These are phyloP conservation scores for Ophiostoma pallidulum DNA, from an alignment of 2,329 filamentous ascomycete genomes.

Conservation along the genomic window DNA sequence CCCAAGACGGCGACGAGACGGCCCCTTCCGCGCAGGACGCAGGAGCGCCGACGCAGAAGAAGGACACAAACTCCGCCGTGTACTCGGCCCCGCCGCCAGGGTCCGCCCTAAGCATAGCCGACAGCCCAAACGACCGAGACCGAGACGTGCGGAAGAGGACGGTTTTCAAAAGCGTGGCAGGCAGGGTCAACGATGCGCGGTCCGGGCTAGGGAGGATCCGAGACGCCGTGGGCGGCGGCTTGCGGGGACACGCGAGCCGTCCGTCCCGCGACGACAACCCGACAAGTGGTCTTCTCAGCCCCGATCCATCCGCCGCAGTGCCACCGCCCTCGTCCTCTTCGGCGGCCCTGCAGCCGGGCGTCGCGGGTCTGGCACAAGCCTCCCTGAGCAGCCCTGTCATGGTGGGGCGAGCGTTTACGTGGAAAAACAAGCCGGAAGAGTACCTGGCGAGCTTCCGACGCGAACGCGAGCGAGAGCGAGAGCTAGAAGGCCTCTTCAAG, in stretches of 20 bases:
- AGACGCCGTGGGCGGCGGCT: slow-evolving; percentile 61
- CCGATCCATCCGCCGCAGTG: slow-evolving; percentile 19
- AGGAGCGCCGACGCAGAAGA: slow-evolving; percentile 24
- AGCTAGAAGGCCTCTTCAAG: too few relatives aligned
- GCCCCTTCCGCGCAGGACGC: neutral
- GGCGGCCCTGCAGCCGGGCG: slow-evolving; percentile 19
- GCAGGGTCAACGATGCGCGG: slow-evolving; percentile 68
- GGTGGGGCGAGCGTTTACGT: slow-evolving; percentile 46
- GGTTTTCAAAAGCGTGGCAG: slow-evolving; percentile 71
- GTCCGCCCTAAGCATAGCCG: slow-evolving; percentile 37
- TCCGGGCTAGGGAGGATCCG: slow-evolving; percentile 79
- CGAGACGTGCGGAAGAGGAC: slow-evolving; percentile 49
- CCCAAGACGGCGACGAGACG: slow-evolving; percentile 16
- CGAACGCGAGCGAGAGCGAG: slow-evolving; percentile 12
- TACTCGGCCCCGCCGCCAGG: slow-evolving; percentile 35
- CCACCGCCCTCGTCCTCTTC: slow-evolving; percentile 13
- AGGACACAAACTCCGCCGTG: slow-evolving; percentile 35
- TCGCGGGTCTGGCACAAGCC: slow-evolving; percentile 28
- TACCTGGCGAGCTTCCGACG: slow-evolving; percentile 37
- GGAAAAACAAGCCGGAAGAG: slow-evolving; percentile 55
- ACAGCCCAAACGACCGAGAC: slow-evolving; percentile 35
- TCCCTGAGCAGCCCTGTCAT: slow-evolving; percentile 32
- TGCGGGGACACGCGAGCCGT: slow-evolving; percentile 43
- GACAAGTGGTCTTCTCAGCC: slow-evolving; percentile 22
- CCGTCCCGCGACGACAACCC: slow-evolving; percentile 49